phyloP scores from a whole-genome alignment of 352 stramenopile genomes.

The Blastocystis hominis region DNA sequence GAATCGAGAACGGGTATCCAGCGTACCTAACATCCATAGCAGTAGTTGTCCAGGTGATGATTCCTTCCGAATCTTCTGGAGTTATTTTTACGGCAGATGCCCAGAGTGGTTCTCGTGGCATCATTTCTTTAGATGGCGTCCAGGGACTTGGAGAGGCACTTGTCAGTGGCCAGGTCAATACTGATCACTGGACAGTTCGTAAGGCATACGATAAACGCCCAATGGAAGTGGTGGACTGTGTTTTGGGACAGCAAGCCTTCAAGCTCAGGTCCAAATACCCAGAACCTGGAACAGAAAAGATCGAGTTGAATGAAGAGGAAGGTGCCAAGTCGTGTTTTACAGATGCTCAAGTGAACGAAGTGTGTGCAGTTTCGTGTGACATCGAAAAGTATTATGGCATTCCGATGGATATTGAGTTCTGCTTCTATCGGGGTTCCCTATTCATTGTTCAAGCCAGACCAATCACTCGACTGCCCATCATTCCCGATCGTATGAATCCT shows the following conservation, averaged over 20 bases:
- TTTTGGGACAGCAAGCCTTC: neutral
- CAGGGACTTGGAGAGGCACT: neutral
- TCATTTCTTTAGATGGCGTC: conserved; percentile 17
- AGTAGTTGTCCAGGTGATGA: conserved; percentile 13
- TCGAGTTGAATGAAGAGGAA: neutral
- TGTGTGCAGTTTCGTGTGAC: neutral
- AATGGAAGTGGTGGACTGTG: neutral
- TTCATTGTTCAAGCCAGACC: neutral
- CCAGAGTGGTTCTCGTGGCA: neutral
- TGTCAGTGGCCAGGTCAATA: conserved; percentile 1
- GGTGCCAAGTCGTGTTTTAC: neutral
- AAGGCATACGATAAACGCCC: neutral
- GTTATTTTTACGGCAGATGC: conserved; percentile 4
- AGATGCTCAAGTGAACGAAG: neutral
- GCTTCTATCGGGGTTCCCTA: neutral
- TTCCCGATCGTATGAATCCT: neutral
- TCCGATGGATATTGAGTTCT: conserved; percentile 36
- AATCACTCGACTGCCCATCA: neutral
- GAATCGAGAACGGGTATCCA: neutral
- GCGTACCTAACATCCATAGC: neutral
- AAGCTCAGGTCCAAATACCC: neutral
- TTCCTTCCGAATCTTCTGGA: neutral
- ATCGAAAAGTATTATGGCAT: conserved; percentile 16
- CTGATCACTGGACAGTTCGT: conserved; percentile 12
- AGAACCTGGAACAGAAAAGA: neutral